Evolutionary conservation across 306 rosid species (phyloP), one percentile per base, ranked within the genome.

Genomic region (Trichosanthes cucumerina): DNA sequence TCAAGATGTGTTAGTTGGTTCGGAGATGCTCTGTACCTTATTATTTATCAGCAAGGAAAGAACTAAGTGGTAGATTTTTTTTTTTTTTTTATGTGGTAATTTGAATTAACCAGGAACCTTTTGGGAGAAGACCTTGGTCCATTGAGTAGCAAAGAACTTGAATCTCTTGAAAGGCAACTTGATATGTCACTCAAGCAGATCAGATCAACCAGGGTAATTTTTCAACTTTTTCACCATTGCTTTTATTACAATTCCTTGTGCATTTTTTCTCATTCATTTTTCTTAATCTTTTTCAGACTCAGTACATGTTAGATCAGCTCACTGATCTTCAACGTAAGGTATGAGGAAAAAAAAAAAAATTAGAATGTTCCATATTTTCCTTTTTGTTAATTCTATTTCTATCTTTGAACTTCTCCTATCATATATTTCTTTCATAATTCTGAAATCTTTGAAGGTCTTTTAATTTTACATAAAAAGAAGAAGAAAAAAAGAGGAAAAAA

Each of bases 51-150:
- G 1, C 5, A 39, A 12, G 5, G 50, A 44, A 44, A 44, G 50
- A 44, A 39, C 44, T 44, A 44, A 44, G 15, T 50, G 28, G 69
- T 62, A 2, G 69, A 62, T 1, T 49, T 49, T 63, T 33, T 28
- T 1, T 49, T 49, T 63, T 33, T 28, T 43, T 47, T 26, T 18
- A 1, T 50, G 21, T n/a, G 75, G 52, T 77, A 14, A 54, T 4
- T n/a, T 44, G 64, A 41, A 56, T 21, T 68, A 4, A 71, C 60
- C 49, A 95, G 97, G 89, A 91, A 95, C 84, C 92, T 95, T 50
- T 83, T 92, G 90, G 99, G 99, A 73, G 99, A 95, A 88, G 99
- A 95, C 76, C 97, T 95, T 80, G 97, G 96, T 36, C 90, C 92
- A 66, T 83, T 95, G 69, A 89, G 62, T 87, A 92, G 96, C 88